A percentile compares a stretch with the other conserved stretches of the same genome.
phyloP scores from a whole-genome alignment of 305 asterid species.

The Rubia peregrina region DNA sequence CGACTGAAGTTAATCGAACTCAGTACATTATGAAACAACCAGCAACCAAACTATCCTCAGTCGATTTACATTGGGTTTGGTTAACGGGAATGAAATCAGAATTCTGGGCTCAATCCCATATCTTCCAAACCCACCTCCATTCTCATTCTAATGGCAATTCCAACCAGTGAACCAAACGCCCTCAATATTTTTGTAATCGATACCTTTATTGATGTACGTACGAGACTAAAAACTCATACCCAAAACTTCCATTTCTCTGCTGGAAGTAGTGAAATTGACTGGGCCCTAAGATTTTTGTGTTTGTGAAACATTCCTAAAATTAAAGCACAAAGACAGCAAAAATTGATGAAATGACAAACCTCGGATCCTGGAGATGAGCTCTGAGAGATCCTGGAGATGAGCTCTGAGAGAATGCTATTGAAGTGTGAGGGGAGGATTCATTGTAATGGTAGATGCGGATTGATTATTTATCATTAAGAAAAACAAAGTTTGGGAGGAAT shows the following conservation, averaged over 20 bases:
- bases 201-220: not conserved
- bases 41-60: not conserved
- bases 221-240: not conserved
- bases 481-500: not conserved
- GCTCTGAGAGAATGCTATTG: not conserved
- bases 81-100: too few species aligned
- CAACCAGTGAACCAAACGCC: not conserved
- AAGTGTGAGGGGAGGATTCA: not conserved
- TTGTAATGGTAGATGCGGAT: not conserved
- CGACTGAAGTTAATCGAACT: not conserved
- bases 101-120: not conserved
- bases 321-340: not conserved
- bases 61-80: too few species aligned
- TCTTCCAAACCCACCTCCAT: not conserved
- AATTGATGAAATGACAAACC: not conserved
- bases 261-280: not conserved
- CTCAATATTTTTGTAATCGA: not conserved
- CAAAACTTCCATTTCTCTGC: not conserved
- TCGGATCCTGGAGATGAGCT: not conserved
- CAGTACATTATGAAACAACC: not conserved
- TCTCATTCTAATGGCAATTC: not conserved
- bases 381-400: too few species aligned
- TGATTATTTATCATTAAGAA: not conserved
- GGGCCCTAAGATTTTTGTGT: not conserved
- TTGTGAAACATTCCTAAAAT: not conserved